phyloP scores from a whole-genome alignment of 2,329 filamentous ascomycete genomes.

The Raffaelea ambrosiae region DNA sequence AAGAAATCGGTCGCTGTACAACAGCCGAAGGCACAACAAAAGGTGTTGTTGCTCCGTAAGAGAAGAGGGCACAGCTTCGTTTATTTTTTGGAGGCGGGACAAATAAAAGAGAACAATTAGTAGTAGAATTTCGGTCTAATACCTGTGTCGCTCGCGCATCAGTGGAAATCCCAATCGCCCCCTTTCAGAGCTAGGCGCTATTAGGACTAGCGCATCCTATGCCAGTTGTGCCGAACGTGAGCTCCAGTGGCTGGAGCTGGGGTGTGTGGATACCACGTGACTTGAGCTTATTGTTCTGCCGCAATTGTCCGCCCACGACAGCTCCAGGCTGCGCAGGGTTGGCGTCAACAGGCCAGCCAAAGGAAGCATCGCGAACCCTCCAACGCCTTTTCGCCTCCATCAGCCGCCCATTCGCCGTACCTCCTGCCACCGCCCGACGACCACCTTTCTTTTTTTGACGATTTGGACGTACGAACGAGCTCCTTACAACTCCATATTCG shows the following conservation, averaged over 20 bases:
- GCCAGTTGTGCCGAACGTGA: background rate
- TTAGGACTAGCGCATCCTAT: background rate
- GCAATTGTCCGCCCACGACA: constrained; percentile 7
- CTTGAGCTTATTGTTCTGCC: constrained; percentile 11
- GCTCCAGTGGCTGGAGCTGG: background rate
- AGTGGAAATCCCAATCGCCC: background rate
- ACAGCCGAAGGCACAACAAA: too few species aligned
- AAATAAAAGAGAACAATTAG: background rate
- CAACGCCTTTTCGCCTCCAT: constrained; percentile 6
- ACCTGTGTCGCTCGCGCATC: background rate
- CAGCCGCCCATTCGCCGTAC: background rate
- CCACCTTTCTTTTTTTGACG: background rate
- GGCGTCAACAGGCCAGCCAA: constrained; percentile 17
- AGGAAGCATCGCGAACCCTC: constrained; percentile 1
- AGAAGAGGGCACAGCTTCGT: background rate
- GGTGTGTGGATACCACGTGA: constrained; percentile 10
- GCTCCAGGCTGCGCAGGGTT: constrained; percentile 23
- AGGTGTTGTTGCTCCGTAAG: too few species aligned
- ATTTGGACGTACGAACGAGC: background rate
- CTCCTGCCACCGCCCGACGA: constrained; percentile 3
- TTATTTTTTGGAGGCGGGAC: background rate
- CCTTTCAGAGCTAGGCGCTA: background rate
- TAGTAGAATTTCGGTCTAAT: background rate
- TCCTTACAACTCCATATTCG: background rate
- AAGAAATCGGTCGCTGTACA: too few species aligned